Percentiles rank a stretch among this genome's conserved stretches.
Conservation (phyloP, 1,284 basidiomycete species). For the Malassezia vespertilionis region DNA sequence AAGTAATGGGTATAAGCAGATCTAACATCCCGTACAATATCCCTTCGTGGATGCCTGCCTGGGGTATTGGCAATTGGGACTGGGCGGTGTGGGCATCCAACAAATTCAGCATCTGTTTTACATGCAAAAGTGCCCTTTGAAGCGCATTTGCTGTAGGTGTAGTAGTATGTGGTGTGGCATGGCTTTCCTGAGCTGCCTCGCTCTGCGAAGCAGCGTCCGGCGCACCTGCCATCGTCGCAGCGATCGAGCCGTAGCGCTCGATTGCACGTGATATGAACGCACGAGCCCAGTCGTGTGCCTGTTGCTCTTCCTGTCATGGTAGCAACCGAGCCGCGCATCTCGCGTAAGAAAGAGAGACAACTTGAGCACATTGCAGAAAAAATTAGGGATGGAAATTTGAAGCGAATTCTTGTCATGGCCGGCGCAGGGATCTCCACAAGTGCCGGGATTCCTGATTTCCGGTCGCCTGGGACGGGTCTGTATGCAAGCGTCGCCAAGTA, state of each 20-base stretch:
- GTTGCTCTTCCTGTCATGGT: no score
- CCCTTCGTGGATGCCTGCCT: slow-evolving; percentile 4
- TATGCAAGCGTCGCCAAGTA: slow-evolving; percentile 53
- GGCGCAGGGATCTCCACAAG: slow-evolving; percentile 53
- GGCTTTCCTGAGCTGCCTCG: neutral
- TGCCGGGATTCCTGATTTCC: slow-evolving; percentile 50
- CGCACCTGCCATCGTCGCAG: neutral
- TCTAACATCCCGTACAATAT: slow-evolving; percentile 10
- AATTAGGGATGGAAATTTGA: neutral
- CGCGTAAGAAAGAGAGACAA: neutral
- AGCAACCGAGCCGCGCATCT: neutral
- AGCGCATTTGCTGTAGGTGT: neutral
- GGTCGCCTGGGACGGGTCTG: slow-evolving; percentile 52
- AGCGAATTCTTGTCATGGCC: slow-evolving; percentile 50
- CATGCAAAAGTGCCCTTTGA: neutral
- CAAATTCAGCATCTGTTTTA: slow-evolving; percentile 9
- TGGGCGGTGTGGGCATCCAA: neutral
- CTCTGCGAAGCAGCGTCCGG: no score
- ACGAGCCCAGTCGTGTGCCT: neutral
- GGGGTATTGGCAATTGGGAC: neutral
- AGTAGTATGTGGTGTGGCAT: neutral
- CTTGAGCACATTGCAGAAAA: slow-evolving; percentile 2
- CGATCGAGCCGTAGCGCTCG: neutral
- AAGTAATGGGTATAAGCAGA: slow-evolving; percentile 7
- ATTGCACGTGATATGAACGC: neutral